Percentiles rank a stretch among this genome's conserved stretches.
These are phyloP conservation scores for Singerocomus inundabilis DNA, from an alignment of 1,284 basidiomycete genomes.

Conservation along the genomic window DNA sequence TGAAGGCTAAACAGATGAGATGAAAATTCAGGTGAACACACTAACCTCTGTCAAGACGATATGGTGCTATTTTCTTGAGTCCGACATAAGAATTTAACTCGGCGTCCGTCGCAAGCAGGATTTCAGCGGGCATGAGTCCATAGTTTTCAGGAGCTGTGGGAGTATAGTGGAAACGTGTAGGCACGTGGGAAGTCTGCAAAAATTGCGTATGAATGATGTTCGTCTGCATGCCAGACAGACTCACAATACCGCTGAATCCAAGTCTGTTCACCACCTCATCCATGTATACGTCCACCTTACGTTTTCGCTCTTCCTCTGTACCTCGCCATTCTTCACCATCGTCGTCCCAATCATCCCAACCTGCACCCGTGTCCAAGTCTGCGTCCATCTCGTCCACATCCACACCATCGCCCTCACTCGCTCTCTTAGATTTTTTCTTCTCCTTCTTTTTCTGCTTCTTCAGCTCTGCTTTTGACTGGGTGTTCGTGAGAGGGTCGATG, in stretches of 20 bases:
- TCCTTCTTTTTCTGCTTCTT: constrained; percentile 53
- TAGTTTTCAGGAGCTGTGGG: constrained; percentile 68
- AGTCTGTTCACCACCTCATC: constrained; percentile 86
- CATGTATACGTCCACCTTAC: constrained; percentile 82
- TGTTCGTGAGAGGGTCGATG: constrained; percentile 45
- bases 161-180: constrained; percentile 93
- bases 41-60: constrained; percentile 48
- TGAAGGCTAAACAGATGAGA: not conserved
- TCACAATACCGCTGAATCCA: constrained; percentile 94
- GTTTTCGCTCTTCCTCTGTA: constrained; percentile 83
- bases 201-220: constrained; percentile 3
- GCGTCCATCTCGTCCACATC: constrained; percentile 77
- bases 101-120: constrained; percentile 88
- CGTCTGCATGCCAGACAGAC: constrained; percentile 28
- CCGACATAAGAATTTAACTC: constrained; percentile 92
- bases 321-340: constrained; percentile 75
- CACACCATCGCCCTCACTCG: constrained; percentile 48
- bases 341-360: constrained; percentile 29
- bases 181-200: constrained; percentile 78
- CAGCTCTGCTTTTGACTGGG: constrained; percentile 37
- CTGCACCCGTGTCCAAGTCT: constrained; percentile 42
- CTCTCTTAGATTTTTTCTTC: constrained; percentile 53
- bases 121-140: constrained; percentile 82
- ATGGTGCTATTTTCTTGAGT: constrained; percentile 89
- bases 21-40: not conserved